phyloP scores from a whole-genome alignment of 495 filamentous ascomycete genomes.

The Aspergillus bertholletiae region DNA sequence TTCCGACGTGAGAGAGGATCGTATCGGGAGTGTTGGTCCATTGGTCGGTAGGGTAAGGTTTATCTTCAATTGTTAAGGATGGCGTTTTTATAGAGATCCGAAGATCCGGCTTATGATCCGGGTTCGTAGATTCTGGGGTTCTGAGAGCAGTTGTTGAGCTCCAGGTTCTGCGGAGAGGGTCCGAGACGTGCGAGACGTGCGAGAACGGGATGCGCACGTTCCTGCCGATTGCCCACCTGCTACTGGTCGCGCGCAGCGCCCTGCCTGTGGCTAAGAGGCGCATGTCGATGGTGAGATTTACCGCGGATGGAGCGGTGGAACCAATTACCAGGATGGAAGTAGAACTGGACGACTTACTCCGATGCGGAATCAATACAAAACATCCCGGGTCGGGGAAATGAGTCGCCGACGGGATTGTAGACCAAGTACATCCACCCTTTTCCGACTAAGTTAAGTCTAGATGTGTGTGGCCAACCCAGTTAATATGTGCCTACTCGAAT shows the following conservation, averaged over 20 bases:
- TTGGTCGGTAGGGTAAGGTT: constrained; percentile 62
- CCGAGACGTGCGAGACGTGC: constrained; percentile 14
- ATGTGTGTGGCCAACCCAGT: too few relatives aligned
- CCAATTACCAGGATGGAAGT: neutral
- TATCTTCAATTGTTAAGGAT: constrained; percentile 51
- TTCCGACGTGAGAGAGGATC: constrained; percentile 68
- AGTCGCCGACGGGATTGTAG: constrained; percentile 21
- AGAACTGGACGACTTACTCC: too few relatives aligned
- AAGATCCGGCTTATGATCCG: constrained; percentile 4
- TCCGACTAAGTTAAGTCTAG: too few relatives aligned
- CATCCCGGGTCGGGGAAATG: constrained; percentile 28
- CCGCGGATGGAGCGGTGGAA: neutral
- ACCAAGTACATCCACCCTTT: too few relatives aligned
- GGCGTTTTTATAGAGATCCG: constrained; percentile 12
- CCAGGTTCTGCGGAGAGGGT: constrained; percentile 23
- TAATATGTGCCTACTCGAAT: too few relatives aligned
- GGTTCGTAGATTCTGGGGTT: constrained; percentile 14
- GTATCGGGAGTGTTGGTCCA: constrained; percentile 83
- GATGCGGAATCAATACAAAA: constrained; percentile 16
- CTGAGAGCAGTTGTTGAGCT: constrained; percentile 34
- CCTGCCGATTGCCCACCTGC: constrained; percentile 36
- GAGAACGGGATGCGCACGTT: constrained; percentile 27
- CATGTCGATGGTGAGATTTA: constrained; percentile 24
- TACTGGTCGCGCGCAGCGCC: constrained; percentile 39
- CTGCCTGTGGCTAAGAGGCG: constrained; percentile 43